Percentiles rank a stretch among this genome's conserved stretches.
Conservation (phyloP, 2,329 filamentous ascomycete genomes). For the Aschersonia sp. region DNA sequence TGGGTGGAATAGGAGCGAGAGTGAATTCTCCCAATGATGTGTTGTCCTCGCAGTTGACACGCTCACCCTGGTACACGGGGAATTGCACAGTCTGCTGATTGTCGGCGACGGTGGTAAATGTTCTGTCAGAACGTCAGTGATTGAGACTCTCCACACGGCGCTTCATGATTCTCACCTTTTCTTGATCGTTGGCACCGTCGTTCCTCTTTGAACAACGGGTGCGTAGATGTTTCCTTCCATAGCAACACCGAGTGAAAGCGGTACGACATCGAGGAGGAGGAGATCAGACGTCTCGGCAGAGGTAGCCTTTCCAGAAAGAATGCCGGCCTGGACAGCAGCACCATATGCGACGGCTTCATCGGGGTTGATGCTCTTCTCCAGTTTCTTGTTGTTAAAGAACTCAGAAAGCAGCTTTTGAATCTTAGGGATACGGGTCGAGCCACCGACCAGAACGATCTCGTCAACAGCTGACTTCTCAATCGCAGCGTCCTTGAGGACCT, state of each 20-base stretch:
- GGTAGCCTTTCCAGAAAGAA: conserved; percentile 94
- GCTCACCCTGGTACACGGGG: conserved; percentile 90
- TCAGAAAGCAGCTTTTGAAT: conserved; percentile 99
- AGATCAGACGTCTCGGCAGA: conserved; percentile 90
- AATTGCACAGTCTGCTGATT: conserved; percentile 61
- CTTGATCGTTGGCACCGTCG: conserved; percentile 51
- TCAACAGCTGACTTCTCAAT: conserved; percentile 87
- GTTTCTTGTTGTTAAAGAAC: conserved; percentile 99
- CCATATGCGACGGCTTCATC: conserved; percentile 98
- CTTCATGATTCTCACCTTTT: conserved; percentile 33
- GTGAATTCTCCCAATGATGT: conserved; percentile 97
- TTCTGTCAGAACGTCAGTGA: conserved; percentile 17
- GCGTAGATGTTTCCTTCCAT: conserved; percentile 99
- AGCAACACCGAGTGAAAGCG: conserved; percentile 92
- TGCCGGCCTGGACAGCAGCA: conserved; percentile 96
- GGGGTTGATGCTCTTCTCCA: conserved; percentile 99
- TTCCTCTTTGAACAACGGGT: conserved; percentile 64
- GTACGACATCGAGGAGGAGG: conserved; percentile 89
- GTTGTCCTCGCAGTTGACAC: conserved; percentile 97
- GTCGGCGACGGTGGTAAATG: conserved; percentile 77
- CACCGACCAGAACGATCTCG: conserved; percentile 98
- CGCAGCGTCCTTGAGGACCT: conserved; percentile 85
- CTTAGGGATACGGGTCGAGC: conserved; percentile 94
- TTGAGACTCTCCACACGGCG: background rate
- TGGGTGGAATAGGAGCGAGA: conserved; percentile 70